A percentile compares a stretch with the other conserved stretches of the same genome.
Evolutionary conservation across 2,329 filamentous ascomycete species (phyloP).

Genomic region (Sporothrix curviconia): DNA sequence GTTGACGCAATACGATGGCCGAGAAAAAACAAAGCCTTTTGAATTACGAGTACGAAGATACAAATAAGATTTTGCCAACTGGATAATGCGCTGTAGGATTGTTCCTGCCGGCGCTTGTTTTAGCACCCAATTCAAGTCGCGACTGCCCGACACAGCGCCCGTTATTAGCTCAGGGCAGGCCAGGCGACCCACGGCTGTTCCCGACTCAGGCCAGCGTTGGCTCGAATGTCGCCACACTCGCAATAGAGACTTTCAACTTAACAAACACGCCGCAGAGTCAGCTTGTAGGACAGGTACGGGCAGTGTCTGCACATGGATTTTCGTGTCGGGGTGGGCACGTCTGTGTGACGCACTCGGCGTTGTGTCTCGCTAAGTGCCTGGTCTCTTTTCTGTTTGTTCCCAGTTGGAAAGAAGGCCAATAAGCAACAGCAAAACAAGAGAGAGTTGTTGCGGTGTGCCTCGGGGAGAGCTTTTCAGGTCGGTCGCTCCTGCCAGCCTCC

Average conservation of each 20-base stretch:
- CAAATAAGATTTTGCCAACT: no score
- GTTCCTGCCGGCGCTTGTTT: no score
- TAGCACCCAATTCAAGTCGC: not conserved
- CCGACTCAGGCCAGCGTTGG: constrained; percentile 6
- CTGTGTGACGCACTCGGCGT: not conserved
- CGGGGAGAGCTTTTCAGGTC: not conserved
- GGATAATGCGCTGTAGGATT: no score
- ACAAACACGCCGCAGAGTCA: no score
- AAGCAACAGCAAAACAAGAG: not conserved
- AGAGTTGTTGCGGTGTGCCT: not conserved
- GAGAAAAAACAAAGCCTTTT: not conserved
- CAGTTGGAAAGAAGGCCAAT: not conserved
- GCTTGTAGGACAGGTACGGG: no score
- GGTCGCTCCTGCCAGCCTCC: constrained; percentile 11
- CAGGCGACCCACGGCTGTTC: constrained; percentile 2
- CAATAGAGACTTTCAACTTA: not conserved
- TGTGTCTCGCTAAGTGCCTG: not conserved
- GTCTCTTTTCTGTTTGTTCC: not conserved
- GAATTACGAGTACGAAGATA: no score
- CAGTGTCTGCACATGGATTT: no score
- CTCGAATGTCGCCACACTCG: no score
- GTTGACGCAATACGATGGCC: not conserved
- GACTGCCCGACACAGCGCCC: not conserved
- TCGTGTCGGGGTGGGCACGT: constrained; percentile 2
- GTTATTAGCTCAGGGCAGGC: not conserved